Evolutionary conservation across 257 asterid genomes (phyloP), one percentile per base, ranked within the genome.

Genomic region (Solanum paucissectum): DNA sequence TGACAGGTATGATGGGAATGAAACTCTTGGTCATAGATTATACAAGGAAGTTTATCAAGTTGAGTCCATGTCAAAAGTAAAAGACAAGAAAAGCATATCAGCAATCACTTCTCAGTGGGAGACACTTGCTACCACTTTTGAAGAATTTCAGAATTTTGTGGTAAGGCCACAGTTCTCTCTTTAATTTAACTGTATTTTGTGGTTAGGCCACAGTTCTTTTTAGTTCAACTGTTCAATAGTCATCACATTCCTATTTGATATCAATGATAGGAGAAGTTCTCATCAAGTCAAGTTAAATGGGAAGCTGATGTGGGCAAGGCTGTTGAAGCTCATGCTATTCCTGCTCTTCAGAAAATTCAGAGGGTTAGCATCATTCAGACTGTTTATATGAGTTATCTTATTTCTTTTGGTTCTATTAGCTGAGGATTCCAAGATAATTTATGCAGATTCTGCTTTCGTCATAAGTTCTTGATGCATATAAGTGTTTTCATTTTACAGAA

Each of bases 1-100:
- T 92, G 75, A 85, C 88, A 96, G 99, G 99, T 95, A 91, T 62
- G 99, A 96, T 86, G 99, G 98, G 32, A 88, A 87, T 84, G 93
- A 90, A 87, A 86, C 90, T 83, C 88, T 90, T 69, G 99, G 99
- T 33, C 93, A 93, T 87, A 94, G 99, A 92, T 90, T 96, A 62
- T 96, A 96, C 90, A 95, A 93, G 93, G 98, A 95, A 90, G 94
- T 94, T 36, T 86, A 33, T 66, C 27, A 81, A 55, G 82, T 89
- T 90, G 89, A 90, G 88, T 86, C 52, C 29, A 85, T 81, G 87
- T 87, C 87, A 86, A 90, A 68, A 74, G 87, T 81, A 81, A 94
- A 85, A 75, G 88, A 85, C 83, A 89, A 86, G 91, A 92, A 84
- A 84, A 68, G 75, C 23, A 60, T 44, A 49, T 91, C 90, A 52